Conservation (phyloP, 2,329 filamentous ascomycete species). For the Ophiocordyceps camponoti-leonardi region DNA sequence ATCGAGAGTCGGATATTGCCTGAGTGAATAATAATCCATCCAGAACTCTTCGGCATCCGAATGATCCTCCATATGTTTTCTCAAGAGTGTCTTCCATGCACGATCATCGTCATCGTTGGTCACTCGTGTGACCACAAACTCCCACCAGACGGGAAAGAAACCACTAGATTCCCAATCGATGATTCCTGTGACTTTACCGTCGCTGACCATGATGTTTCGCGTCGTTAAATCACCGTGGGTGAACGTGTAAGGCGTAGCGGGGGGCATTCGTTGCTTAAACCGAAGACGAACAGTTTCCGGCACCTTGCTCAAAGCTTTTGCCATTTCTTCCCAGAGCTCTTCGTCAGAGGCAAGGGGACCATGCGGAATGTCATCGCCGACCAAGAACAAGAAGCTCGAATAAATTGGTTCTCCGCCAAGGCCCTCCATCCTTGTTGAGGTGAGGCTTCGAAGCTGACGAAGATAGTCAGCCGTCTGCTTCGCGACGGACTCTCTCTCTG, state of each 20-base stretch:
- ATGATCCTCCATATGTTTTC: background rate
- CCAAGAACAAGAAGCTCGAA: slow-evolving; percentile 1
- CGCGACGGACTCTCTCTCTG: slow-evolving; percentile 10
- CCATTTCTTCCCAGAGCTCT: slow-evolving; percentile 3
- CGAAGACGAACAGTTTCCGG: slow-evolving; percentile 1
- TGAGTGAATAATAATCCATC: slow-evolving; percentile 1
- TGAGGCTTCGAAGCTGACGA: slow-evolving; percentile 3
- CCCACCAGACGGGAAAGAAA: slow-evolving; percentile 21
- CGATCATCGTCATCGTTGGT: slow-evolving; percentile 12
- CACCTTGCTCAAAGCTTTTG: background rate
- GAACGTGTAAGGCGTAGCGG: slow-evolving; percentile 12
- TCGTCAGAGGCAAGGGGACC: slow-evolving; percentile 2
- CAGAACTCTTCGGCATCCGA: background rate
- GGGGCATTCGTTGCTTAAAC: slow-evolving; percentile 3
- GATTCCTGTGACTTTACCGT: slow-evolving; percentile 17
- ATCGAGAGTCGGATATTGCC: slow-evolving; percentile 1
- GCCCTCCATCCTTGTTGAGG: slow-evolving; percentile 2
- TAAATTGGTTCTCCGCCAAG: slow-evolving; percentile 1
- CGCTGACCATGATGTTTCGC: slow-evolving; percentile 20
- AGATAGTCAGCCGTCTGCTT: slow-evolving; percentile 8
- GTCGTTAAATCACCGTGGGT: slow-evolving; percentile 19
- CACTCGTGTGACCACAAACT: slow-evolving; percentile 11
- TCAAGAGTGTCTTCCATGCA: slow-evolving; percentile 6
- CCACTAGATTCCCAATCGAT: slow-evolving; percentile 21
- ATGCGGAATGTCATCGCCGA: slow-evolving; percentile 2